A percentile compares a stretch with the other conserved stretches of the same genome.
phyloP scores from a whole-genome alignment of 1,284 basidiomycete genomes.

The Leccinum insolens region DNA sequence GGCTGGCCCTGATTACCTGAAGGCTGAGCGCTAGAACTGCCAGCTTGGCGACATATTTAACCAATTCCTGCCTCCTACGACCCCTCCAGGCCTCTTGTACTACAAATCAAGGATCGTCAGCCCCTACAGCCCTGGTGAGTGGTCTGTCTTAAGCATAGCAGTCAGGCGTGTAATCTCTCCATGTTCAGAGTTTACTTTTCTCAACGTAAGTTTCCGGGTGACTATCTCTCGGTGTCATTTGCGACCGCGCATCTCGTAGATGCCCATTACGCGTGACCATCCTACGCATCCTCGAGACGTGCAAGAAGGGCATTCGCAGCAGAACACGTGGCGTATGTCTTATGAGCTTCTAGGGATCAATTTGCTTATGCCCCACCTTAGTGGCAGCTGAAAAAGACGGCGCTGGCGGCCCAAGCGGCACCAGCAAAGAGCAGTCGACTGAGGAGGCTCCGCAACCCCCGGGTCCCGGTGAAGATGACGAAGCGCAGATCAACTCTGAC shows the following conservation, averaged over 20 bases:
- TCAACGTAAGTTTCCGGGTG: background rate
- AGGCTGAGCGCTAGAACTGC: background rate
- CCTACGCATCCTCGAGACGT: background rate
- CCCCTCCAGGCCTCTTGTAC: background rate
- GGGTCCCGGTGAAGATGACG: constrained; percentile 6
- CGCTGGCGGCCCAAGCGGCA: constrained; percentile 3
- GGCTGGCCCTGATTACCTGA: constrained; percentile 1
- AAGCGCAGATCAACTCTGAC: constrained; percentile 19
- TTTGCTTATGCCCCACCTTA: constrained; percentile 8
- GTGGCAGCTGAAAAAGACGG: constrained; percentile 8
- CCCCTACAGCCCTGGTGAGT: constrained; percentile 14
- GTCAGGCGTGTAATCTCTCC: background rate
- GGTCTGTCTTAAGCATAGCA: background rate
- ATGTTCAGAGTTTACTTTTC: background rate
- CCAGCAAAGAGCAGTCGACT: constrained; percentile 7
- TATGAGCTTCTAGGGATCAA: background rate
- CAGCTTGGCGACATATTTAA: constrained; percentile 3
- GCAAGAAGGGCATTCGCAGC: constrained; percentile 7
- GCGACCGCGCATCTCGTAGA: background rate
- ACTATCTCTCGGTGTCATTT: constrained; percentile 5
- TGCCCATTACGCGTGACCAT: constrained; percentile 4
- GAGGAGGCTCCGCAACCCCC: background rate
- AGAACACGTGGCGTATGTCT: constrained; percentile 21
- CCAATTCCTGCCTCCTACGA: background rate
- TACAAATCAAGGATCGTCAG: constrained; percentile 6